phyloP scores from a whole-genome alignment of 768 basidiomycete species.

The Mycena vitilis region DNA sequence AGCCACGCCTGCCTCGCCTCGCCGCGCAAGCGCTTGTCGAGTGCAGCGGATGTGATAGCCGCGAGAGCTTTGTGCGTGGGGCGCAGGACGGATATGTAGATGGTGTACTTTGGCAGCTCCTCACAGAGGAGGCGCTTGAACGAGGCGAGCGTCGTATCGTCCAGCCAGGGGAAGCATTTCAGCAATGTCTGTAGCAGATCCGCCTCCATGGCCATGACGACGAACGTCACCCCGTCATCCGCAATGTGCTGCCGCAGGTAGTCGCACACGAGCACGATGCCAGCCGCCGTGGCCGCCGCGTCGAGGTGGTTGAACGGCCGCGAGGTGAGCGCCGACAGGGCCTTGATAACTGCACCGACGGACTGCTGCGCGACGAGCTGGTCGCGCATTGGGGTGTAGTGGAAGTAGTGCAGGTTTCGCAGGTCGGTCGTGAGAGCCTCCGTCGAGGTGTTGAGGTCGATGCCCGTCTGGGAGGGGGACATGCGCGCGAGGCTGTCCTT shows the following conservation, averaged over 20 bases:
- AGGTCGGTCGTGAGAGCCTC: background rate
- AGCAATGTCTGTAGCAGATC: background rate
- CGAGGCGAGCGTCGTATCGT: background rate
- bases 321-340: background rate
- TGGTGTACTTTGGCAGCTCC: background rate
- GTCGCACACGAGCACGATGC: background rate
- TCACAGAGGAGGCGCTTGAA: background rate
- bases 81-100: constrained; percentile 3
- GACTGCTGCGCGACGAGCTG: background rate
- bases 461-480: background rate
- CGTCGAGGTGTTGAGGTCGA: background rate
- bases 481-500: background rate
- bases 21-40: background rate
- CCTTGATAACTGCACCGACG: background rate
- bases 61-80: background rate
- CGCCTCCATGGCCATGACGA: background rate
- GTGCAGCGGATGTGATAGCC: background rate
- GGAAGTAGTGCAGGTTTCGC: constrained; percentile 5
- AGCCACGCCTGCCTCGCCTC: background rate
- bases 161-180: background rate
- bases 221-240: background rate
- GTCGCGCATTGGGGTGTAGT: background rate
- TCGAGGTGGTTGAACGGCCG: background rate
- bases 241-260: constrained; percentile 4
- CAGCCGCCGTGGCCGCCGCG: background rate